Percentiles rank a stretch among this genome's conserved stretches.
phyloP scores from a whole-genome alignment of 2,329 filamentous ascomycete genomes.

The Waltergamsia citrina region DNA sequence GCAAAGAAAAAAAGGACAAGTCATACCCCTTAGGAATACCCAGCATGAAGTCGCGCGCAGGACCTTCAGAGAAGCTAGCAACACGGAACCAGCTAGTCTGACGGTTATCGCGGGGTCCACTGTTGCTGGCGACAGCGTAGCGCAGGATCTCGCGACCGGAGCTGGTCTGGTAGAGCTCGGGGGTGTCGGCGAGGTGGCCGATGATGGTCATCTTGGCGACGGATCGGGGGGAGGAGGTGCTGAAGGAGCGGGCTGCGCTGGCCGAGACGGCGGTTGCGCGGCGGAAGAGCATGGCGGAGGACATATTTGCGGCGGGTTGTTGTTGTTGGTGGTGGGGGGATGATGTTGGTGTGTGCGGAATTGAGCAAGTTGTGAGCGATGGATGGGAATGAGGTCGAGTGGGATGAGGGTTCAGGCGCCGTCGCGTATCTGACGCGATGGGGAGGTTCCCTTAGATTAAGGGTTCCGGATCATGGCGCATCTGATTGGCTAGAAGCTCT shows the following conservation, averaged over 20 bases:
- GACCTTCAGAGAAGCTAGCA: slow-evolving; percentile 62
- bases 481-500: no score
- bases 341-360: background rate
- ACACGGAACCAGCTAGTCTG: slow-evolving; percentile 82
- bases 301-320: slow-evolving; percentile 20
- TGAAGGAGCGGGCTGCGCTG: slow-evolving; percentile 60
- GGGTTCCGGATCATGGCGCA: no score
- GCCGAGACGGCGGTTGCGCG: slow-evolving; percentile 37
- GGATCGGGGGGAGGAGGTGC: slow-evolving; percentile 53
- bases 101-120: slow-evolving; percentile 58
- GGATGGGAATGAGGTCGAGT: background rate
- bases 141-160: slow-evolving; percentile 65
- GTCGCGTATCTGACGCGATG: no score
- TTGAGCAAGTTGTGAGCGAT: background rate
- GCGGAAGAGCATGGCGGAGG: slow-evolving; percentile 42
- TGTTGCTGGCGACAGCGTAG: slow-evolving; percentile 65
- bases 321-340: slow-evolving; percentile 4
- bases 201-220: slow-evolving; percentile 79
- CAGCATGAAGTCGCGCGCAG: slow-evolving; percentile 62
- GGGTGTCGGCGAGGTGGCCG: slow-evolving; percentile 71
- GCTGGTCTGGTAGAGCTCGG: slow-evolving; percentile 63
- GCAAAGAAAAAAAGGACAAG: no score
- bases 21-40: slow-evolving; percentile 78
- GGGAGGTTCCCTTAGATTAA: no score
- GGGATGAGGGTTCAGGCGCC: background rate